These are phyloP conservation scores for Candida ipomoeae DNA, from an alignment of 805 yeast species.

Conservation along the genomic window DNA sequence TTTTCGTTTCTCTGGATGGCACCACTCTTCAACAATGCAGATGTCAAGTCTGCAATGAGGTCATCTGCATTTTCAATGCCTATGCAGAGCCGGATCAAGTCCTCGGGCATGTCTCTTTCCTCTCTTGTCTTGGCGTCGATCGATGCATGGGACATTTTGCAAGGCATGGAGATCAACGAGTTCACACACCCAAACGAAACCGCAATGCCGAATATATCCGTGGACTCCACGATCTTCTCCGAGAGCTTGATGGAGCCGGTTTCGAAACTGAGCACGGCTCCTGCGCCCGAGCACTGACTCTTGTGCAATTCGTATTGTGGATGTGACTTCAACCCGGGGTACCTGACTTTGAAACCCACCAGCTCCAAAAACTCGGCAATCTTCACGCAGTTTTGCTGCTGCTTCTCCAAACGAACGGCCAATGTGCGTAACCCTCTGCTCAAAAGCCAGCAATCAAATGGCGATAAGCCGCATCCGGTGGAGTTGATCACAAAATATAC, in stretches of 20 bases:
- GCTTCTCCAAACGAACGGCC: constrained; percentile 80
- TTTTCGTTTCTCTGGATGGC: constrained; percentile 41
- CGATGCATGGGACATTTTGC: constrained; percentile 96
- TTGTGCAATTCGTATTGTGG: constrained; percentile 79
- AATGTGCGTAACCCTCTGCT: constrained; percentile 86
- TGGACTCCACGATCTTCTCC: constrained; percentile 69
- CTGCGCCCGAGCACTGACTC: constrained; percentile 76
- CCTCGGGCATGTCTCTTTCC: constrained; percentile 90
- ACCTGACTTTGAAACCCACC: constrained; percentile 73
- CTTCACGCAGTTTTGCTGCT: constrained; percentile 73
- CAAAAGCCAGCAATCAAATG: constrained; percentile 89
- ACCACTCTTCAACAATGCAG: constrained; percentile 66
- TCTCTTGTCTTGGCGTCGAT: constrained; percentile 83
- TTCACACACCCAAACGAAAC: constrained; percentile 95
- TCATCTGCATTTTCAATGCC: constrained; percentile 87
- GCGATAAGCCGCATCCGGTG: constrained; percentile 87
- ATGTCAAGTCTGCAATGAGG: constrained; percentile 71
- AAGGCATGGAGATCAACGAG: constrained; percentile 88
- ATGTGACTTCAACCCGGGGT: constrained; percentile 78
- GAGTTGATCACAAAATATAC: constrained; percentile 79
- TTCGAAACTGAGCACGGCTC: constrained; percentile 85
- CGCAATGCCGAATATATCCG: constrained; percentile 79
- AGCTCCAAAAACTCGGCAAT: constrained; percentile 70
- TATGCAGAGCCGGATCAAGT: constrained; percentile 80
- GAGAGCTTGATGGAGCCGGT: constrained; percentile 69